Percentiles rank a stretch among this genome's conserved stretches.
These are phyloP conservation scores for Hanseniaspora jakobsenii DNA, from an alignment of 805 yeast species.

Conservation along the genomic window DNA sequence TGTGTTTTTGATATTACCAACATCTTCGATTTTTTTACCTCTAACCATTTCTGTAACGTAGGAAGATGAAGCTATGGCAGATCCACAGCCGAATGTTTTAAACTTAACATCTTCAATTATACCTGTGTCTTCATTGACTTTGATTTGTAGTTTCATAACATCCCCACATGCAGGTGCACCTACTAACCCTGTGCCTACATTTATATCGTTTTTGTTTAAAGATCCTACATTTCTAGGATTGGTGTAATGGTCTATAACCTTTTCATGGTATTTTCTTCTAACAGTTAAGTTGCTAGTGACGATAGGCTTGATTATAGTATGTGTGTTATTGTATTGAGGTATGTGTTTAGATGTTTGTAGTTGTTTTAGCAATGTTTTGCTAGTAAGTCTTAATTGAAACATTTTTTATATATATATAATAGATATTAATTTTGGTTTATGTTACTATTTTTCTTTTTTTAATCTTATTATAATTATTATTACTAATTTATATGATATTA, in stretches of 20 bases:
- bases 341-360: no score
- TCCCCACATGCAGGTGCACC: conserved; percentile 99
- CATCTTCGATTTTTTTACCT: conserved; percentile 90
- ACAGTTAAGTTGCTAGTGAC: no score
- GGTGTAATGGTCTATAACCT: conserved; percentile 89
- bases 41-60: conserved; percentile 91
- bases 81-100: conserved; percentile 98
- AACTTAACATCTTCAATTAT: conserved; percentile 88
- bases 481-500: no score
- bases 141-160: conserved; percentile 93
- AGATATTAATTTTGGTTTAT: no score
- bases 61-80: conserved; percentile 92
- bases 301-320: no score
- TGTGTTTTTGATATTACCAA: conserved; percentile 82
- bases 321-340: no score
- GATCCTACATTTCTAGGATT: conserved; percentile 97
- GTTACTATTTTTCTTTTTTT: no score
- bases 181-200: conserved; percentile 93
- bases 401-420: no score
- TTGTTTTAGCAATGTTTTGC: no score
- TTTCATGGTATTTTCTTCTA: conserved; percentile 68
- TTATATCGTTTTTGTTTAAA: conserved; percentile 57
- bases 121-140: conserved; percentile 83
- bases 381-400: no score
- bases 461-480: no score